Percentiles rank a stretch among this genome's conserved stretches.
Conservation (phyloP, 176 grass and related monocot genomes). For the Chloris gayana region DNA sequence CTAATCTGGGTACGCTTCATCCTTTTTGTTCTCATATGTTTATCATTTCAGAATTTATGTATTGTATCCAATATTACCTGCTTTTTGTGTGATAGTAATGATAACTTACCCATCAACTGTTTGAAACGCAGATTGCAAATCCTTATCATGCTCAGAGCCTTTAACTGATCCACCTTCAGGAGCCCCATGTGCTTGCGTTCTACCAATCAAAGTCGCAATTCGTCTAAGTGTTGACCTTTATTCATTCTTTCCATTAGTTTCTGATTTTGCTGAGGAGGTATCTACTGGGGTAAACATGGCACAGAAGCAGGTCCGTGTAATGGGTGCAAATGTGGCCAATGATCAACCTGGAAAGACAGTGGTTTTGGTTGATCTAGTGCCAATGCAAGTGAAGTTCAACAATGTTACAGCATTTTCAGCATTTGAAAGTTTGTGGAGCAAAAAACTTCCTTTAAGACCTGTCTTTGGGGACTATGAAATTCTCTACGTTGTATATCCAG, state of each 20-base stretch:
- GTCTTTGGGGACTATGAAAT: conserved; percentile 81
- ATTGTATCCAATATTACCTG: background rate
- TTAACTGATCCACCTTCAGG: conserved; percentile 70
- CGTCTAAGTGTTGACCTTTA: conserved; percentile 77
- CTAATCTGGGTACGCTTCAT: conserved; percentile 66
- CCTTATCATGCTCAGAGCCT: conserved; percentile 74
- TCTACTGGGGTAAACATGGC: conserved; percentile 79
- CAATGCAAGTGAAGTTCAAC: conserved; percentile 72
- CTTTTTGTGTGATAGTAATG: background rate
- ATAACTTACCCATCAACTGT: conserved; percentile 26
- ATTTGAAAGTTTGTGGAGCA: conserved; percentile 87
- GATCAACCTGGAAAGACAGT: conserved; percentile 83
- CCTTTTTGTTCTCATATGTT: background rate
- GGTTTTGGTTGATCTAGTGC: conserved; percentile 86
- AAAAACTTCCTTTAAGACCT: conserved; percentile 66
- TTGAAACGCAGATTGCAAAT: conserved; percentile 77
- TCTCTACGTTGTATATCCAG: conserved; percentile 97
- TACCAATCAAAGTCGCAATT: conserved; percentile 94
- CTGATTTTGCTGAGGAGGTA: conserved; percentile 81
- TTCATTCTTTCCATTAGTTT: conserved; percentile 92
- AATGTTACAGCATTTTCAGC: conserved; percentile 66
- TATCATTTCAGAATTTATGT: conserved; percentile 10
- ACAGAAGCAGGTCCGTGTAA: conserved; percentile 77
- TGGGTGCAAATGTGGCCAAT: conserved; percentile 92
- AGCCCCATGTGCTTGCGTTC: conserved; percentile 86